phyloP scores from a whole-genome alignment of 1,139 yeast genomes.

The Scheffersomyces lignicola region DNA sequence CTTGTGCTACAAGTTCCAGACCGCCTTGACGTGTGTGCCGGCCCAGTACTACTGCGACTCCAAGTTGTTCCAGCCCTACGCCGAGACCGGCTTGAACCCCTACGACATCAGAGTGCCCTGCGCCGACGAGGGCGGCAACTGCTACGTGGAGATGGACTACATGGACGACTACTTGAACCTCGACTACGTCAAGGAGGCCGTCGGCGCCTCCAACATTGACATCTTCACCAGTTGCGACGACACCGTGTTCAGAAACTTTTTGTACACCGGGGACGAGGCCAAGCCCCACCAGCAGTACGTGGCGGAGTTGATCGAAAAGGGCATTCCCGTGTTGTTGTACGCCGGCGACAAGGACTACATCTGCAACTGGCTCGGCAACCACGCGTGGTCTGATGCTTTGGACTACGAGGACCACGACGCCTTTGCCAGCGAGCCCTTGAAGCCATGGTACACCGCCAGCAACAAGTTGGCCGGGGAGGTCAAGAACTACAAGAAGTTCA shows the following conservation, averaged over 20 bases:
- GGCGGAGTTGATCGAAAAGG: slow-evolving; percentile 54
- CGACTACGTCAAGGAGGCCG: slow-evolving; percentile 56
- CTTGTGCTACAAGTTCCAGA: slow-evolving; percentile 73
- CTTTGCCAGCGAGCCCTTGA: slow-evolving; percentile 45
- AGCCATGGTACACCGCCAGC: slow-evolving; percentile 36
- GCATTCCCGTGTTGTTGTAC: slow-evolving; percentile 69
- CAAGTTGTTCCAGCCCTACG: slow-evolving; percentile 19
- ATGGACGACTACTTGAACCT: slow-evolving; percentile 37
- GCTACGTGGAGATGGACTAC: slow-evolving; percentile 51
- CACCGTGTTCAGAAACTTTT: slow-evolving; percentile 76
- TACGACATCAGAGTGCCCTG: slow-evolving; percentile 90
- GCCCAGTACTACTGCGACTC: slow-evolving; percentile 66
- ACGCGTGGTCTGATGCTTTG: slow-evolving; percentile 72
- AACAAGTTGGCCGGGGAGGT: slow-evolving; percentile 45
- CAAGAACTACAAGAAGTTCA: slow-evolving; percentile 44
- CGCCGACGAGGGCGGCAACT: slow-evolving; percentile 62
- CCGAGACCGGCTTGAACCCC: slow-evolving; percentile 70
- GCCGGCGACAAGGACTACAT: slow-evolving; percentile 88
- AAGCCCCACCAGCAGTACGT: slow-evolving; percentile 79
- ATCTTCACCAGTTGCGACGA: slow-evolving; percentile 82
- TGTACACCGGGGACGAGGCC: slow-evolving; percentile 69
- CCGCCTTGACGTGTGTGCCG: slow-evolving; percentile 89
- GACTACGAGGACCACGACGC: slow-evolving; percentile 61
- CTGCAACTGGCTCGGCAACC: slow-evolving; percentile 85
- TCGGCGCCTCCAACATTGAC: slow-evolving; percentile 86